Conservation (phyloP, 345 rosid species). For the Physaria fendleri region DNA sequence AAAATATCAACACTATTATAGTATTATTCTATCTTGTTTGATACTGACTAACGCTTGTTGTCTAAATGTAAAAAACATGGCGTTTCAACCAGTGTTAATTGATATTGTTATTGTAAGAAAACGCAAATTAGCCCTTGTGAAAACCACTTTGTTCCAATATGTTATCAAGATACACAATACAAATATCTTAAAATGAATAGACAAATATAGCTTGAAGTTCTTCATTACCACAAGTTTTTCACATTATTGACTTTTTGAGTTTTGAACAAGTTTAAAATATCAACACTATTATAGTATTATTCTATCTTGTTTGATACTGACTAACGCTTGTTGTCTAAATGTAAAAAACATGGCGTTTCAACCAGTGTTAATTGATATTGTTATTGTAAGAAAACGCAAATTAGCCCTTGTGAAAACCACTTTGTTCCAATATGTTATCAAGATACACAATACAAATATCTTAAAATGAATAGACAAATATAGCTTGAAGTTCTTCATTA, state of each 20-base stretch:
- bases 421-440: too few species aligned
- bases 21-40: conserved; percentile 10
- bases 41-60: not conserved
- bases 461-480: too few species aligned
- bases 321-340: not conserved
- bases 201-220: too few species aligned
- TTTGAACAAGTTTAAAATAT: conserved; percentile 8
- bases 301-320: conserved; percentile 3
- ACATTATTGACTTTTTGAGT: conserved; percentile 8
- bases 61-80: not conserved
- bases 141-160: not conserved
- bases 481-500: too few species aligned
- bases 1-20: not conserved
- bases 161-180: too few species aligned
- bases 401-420: not conserved
- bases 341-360: not conserved
- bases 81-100: not conserved
- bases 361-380: not conserved
- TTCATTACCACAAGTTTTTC: too few species aligned
- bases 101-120: not conserved
- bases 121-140: not conserved
- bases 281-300: not conserved
- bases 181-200: too few species aligned
- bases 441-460: too few species aligned
- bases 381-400: not conserved